Evolutionary conservation across 2,329 filamentous ascomycete species (phyloP).

Genomic region (Pyrenochaeta sp.): DNA sequence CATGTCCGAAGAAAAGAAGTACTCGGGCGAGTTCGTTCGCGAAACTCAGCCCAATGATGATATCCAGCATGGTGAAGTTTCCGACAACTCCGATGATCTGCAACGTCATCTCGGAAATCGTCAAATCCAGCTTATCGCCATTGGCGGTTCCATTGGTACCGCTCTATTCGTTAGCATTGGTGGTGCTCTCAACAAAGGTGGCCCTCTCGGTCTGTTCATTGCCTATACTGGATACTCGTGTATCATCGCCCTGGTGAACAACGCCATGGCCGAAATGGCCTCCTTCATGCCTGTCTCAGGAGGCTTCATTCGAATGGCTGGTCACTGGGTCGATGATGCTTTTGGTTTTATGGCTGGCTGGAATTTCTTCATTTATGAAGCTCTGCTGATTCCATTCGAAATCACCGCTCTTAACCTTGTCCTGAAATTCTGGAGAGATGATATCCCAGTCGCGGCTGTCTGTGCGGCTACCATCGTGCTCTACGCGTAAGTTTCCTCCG

Average conservation of each 20-base stretch:
- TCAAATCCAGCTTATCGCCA: slow-evolving; percentile 52
- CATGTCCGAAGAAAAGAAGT: slow-evolving; percentile 43
- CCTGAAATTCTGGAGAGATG: slow-evolving; percentile 54
- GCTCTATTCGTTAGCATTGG: slow-evolving; percentile 69
- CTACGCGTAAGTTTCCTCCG: slow-evolving; percentile 50
- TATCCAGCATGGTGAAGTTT: slow-evolving; percentile 36
- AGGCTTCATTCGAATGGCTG: slow-evolving; percentile 70
- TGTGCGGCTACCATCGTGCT: slow-evolving; percentile 52
- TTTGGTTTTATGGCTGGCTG: slow-evolving; percentile 64
- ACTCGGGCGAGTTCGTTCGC: slow-evolving; percentile 39
- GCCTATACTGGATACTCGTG: slow-evolving; percentile 65
- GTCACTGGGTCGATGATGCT: slow-evolving; percentile 71
- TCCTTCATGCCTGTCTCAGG: slow-evolving; percentile 68
- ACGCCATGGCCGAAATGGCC: slow-evolving; percentile 70
- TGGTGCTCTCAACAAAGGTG: slow-evolving; percentile 59
- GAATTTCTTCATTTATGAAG: slow-evolving; percentile 62
- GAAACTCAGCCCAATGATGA: slow-evolving; percentile 32
- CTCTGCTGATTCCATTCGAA: slow-evolving; percentile 60
- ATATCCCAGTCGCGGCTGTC: slow-evolving; percentile 53
- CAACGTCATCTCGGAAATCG: slow-evolving; percentile 50
- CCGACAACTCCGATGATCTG: slow-evolving; percentile 47
- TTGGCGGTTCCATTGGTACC: slow-evolving; percentile 52
- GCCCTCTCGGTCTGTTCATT: slow-evolving; percentile 63
- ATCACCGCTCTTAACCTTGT: slow-evolving; percentile 56
- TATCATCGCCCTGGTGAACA: slow-evolving; percentile 69